These are phyloP conservation scores for Cyberlindnera saturnus DNA, from an alignment of 805 yeast genomes.

Conservation along the genomic window DNA sequence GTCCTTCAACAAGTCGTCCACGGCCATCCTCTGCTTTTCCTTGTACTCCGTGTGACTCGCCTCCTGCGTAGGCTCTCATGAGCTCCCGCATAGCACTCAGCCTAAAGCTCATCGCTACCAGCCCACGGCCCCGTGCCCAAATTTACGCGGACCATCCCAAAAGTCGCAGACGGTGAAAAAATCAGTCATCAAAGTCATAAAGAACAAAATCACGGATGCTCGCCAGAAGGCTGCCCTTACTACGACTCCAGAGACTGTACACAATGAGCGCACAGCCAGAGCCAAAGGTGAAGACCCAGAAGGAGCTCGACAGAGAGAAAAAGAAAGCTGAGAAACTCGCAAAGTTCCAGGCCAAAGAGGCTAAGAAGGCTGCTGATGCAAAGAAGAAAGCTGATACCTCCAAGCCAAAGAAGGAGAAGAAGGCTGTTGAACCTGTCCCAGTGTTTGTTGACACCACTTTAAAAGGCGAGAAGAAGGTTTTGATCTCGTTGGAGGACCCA, in stretches of 20 bases:
- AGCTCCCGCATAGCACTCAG: no score
- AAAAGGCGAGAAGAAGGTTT: conserved; percentile 86
- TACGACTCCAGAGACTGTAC: conserved; percentile 2
- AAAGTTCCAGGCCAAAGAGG: conserved; percentile 77
- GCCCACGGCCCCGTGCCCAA: neutral
- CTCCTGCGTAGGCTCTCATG: no score
- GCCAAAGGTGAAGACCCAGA: conserved; percentile 58
- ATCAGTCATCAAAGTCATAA: neutral
- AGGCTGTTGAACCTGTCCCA: conserved; percentile 71
- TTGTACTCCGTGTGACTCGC: neutral
- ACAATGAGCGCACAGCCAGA: conserved; percentile 12
- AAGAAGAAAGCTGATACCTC: conserved; percentile 29
- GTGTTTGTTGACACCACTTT: conserved; percentile 79
- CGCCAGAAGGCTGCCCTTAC: conserved; percentile 3
- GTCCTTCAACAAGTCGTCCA: conserved; percentile 26
- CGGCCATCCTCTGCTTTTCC: neutral
- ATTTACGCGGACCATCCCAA: neutral
- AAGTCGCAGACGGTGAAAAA: conserved; percentile 2
- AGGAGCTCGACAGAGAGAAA: conserved; percentile 80
- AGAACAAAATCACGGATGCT: neutral
- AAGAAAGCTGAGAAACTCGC: conserved; percentile 85
- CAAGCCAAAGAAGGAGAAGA: conserved; percentile 64
- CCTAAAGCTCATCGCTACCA: no score
- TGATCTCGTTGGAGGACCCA: conserved; percentile 85
- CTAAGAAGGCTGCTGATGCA: conserved; percentile 57